Evolutionary conservation across 2,329 filamentous ascomycete genomes (phyloP).

Genomic region (Alternaria novae-zelandiae): DNA sequence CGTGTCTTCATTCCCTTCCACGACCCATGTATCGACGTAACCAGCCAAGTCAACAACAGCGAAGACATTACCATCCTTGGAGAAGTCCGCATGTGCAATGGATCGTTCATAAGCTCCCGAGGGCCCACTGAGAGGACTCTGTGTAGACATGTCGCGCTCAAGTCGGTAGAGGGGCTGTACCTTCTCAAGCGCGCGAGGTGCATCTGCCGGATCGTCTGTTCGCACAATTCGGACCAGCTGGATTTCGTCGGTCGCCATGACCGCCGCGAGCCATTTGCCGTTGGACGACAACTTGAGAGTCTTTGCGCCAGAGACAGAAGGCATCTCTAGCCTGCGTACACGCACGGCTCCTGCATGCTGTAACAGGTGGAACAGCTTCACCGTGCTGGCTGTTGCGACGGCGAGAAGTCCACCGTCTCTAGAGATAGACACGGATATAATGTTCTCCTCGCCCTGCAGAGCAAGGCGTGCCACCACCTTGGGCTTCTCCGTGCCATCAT

Average conservation of each 20-base stretch:
- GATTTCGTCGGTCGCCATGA: conserved; percentile 55
- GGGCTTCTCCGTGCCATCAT: conserved; percentile 53
- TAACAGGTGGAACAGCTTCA: conserved; percentile 78
- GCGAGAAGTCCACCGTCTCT: conserved; percentile 74
- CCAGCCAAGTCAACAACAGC: conserved; percentile 83
- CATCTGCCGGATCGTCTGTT: conserved; percentile 49
- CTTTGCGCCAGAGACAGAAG: conserved; percentile 70
- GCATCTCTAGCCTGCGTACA: conserved; percentile 73
- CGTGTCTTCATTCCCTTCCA: conserved; percentile 64
- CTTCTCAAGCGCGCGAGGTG: conserved; percentile 47
- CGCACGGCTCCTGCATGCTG: conserved; percentile 64
- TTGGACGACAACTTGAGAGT: conserved; percentile 73
- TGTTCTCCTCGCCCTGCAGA: conserved; percentile 73
- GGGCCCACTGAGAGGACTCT: conserved; percentile 63
- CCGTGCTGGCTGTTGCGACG: conserved; percentile 74
- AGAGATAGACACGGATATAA: conserved; percentile 76
- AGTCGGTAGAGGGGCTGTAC: conserved; percentile 50
- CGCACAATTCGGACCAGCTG: conserved; percentile 55
- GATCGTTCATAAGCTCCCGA: conserved; percentile 78
- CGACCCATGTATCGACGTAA: conserved; percentile 84
- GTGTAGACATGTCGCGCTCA: conserved; percentile 31
- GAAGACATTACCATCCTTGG: conserved; percentile 78
- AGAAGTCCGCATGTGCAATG: conserved; percentile 78
- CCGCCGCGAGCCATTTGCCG: conserved; percentile 70
- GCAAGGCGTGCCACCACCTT: conserved; percentile 50